These are phyloP conservation scores for Trifolium pratense DNA, from an alignment of 306 rosid species.

Conservation along the genomic window DNA sequence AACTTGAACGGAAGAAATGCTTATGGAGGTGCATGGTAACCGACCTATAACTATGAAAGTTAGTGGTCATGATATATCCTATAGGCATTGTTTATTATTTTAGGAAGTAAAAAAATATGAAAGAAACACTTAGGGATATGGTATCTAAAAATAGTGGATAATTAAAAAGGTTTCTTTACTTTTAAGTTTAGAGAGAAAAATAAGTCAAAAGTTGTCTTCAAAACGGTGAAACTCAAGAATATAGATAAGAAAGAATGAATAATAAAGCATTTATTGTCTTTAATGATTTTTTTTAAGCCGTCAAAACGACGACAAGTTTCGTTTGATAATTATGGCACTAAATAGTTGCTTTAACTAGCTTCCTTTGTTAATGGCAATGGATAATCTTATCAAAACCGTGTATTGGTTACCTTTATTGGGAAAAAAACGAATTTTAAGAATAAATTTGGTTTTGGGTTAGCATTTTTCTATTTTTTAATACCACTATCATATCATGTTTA, in stretches of 20 bases:
- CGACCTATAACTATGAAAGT: conserved; percentile 46
- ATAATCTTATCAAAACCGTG: conserved; percentile 56
- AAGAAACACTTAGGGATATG: conserved; percentile 27
- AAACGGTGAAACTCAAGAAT: conserved; percentile 34
- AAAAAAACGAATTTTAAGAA: conserved; percentile 55
- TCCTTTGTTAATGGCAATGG: conserved; percentile 49
- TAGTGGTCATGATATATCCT: conserved; percentile 5
- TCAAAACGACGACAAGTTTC: conserved; percentile 30
- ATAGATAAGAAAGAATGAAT: conserved; percentile 11
- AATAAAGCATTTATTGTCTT: conserved; percentile 24
- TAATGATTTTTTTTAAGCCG: conserved; percentile 44
- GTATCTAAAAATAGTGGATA: conserved; percentile 22
- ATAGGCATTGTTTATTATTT: background rate
- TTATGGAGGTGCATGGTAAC: conserved; percentile 42
- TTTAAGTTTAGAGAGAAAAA: conserved; percentile 39
- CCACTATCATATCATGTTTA: conserved; percentile 1
- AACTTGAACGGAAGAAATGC: conserved; percentile 45
- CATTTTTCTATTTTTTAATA: background rate
- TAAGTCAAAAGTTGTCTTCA: conserved; percentile 30
- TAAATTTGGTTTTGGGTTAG: conserved; percentile 29
- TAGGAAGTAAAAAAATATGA: background rate
- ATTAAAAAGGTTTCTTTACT: conserved; percentile 5
- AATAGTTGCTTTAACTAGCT: conserved; percentile 36
- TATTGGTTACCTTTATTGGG: conserved; percentile 34
- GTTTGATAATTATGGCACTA: conserved; percentile 40